Percentiles rank a stretch among this genome's conserved stretches.
Evolutionary conservation across 257 asterid genomes (phyloP).

Genomic region (Cinchona pubescens): DNA sequence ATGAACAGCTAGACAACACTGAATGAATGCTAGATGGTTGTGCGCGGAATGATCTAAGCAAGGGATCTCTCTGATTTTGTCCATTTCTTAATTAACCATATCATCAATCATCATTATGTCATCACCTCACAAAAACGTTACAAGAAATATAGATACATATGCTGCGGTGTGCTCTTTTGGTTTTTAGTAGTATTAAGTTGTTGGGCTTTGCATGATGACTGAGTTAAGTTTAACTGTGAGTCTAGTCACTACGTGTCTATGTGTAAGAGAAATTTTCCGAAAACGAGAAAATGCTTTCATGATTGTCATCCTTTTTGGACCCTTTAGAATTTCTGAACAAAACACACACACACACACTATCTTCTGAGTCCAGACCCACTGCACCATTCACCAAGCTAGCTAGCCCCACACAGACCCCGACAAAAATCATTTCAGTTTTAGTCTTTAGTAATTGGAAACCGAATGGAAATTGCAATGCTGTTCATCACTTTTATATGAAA

Average conservation of each 20-base stretch:
- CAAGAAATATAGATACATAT: neutral
- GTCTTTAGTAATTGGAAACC: slow-evolving; percentile 5
- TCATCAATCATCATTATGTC: neutral
- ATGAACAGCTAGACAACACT: neutral
- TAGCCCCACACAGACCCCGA: too few relatives aligned
- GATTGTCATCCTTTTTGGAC: slow-evolving; percentile 30
- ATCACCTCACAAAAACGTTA: neutral
- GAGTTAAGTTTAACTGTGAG: neutral
- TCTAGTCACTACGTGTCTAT: neutral
- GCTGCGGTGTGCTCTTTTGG: neutral
- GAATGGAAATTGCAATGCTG: neutral
- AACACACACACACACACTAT: too few relatives aligned
- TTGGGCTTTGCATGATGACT: neutral
- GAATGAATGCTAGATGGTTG: too few relatives aligned
- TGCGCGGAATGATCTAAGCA: neutral
- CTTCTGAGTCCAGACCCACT: too few relatives aligned
- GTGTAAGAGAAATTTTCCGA: neutral
- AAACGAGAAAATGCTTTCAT: slow-evolving; percentile 34
- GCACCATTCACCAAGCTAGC: neutral
- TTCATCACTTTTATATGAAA: neutral
- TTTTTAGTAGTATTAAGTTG: neutral
- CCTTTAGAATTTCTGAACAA: neutral
- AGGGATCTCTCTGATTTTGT: neutral
- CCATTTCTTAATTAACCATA: neutral
- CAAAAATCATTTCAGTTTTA: slow-evolving; percentile 23